Evolutionary conservation across 805 yeast species (phyloP).

Genomic region (Debaryomyces maramus): DNA sequence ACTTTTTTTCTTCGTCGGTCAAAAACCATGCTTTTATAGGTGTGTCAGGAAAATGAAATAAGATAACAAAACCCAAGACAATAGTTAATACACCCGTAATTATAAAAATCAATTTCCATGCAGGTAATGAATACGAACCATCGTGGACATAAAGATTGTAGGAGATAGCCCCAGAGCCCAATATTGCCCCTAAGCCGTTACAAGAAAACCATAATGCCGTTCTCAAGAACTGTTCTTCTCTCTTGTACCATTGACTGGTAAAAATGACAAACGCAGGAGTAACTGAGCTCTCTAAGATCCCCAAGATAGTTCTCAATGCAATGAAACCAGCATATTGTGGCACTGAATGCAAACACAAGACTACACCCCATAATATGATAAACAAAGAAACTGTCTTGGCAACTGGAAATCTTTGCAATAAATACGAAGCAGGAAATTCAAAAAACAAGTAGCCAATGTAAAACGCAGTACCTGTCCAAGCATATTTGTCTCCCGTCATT

Average conservation of each 20-base stretch:
- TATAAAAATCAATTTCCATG: slow-evolving; percentile 64
- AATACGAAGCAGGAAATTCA: slow-evolving; percentile 47
- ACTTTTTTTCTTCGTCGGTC: slow-evolving; percentile 30
- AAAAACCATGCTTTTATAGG: slow-evolving; percentile 41
- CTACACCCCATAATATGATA: slow-evolving; percentile 60
- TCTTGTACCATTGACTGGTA: slow-evolving; percentile 34
- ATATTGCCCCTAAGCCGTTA: slow-evolving; percentile 33
- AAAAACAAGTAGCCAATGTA: slow-evolving; percentile 61
- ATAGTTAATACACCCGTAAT: slow-evolving; percentile 61
- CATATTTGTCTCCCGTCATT: slow-evolving; percentile 34
- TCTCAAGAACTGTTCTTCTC: slow-evolving; percentile 34
- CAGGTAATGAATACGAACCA: slow-evolving; percentile 39
- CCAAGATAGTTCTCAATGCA: slow-evolving; percentile 39
- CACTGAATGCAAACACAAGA: slow-evolving; percentile 52
- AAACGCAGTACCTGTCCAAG: slow-evolving; percentile 42
- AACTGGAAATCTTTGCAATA: slow-evolving; percentile 58
- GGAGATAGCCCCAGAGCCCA: slow-evolving; percentile 50
- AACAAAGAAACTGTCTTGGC: slow-evolving; percentile 49
- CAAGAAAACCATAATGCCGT: slow-evolving; percentile 38
- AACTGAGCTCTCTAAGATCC: slow-evolving; percentile 39
- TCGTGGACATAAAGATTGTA: slow-evolving; percentile 48
- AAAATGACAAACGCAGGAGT: slow-evolving; percentile 44
- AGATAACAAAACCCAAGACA: slow-evolving; percentile 47
- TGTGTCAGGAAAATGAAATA: slow-evolving; percentile 43
- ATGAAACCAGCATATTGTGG: slow-evolving; percentile 45